Base-by-base conservation (phyloP, 176 grass and related monocot genomes). In the Aegilops umbellulata region DNA sequence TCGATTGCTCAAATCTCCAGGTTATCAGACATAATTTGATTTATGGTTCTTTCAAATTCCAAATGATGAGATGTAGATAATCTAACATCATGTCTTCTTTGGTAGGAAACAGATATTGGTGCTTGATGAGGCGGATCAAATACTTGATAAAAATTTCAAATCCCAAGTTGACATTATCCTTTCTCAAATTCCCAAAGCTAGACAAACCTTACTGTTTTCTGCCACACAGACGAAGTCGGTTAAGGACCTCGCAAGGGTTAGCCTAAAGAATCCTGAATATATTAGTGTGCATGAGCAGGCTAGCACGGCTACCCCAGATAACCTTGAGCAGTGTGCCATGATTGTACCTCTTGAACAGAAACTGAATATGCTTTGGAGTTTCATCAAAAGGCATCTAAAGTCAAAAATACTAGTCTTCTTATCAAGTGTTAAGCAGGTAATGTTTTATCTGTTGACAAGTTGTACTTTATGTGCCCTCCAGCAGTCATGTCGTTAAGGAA, bases 71-170 rank as follows among this genome's bases (percentile, higher is more conserved):
- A 30, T 60, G 58, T 73, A 22, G 23, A 30, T 70, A 78, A 76
- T 86, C 80, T 84, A 44, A 89, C 70, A 12, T 82, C 30, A 5
- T 69, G 13, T 69, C 20, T 77, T 84, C 65, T 71, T 67, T 72
- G n/a, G n/a, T 84, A 63, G 83, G 61, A 74, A 81, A 85, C 91
- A 98, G 93, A 78, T 95, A 73, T 92, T 98, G 90, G 94, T 98
- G 76, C 88, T 98, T 81, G 97, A 98, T 7, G 94, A 98, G 84
- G 97, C 97, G 53, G 97, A 98, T 92, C 90, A 95, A 81, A 95
- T 98, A 83, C 97, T 98, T 62, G 88, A 94, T 79, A 69, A 78
- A 23, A 92, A 92, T 70, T 98, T 98, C 84, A 87, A 74, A 78
- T 53, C 10, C 1, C 88, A 95, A 72, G 63, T 98, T 23, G 97